Percentiles rank a stretch among this genome's conserved stretches.
Conservation (phyloP, 441 rosid species). For the Populus tomentosa region DNA sequence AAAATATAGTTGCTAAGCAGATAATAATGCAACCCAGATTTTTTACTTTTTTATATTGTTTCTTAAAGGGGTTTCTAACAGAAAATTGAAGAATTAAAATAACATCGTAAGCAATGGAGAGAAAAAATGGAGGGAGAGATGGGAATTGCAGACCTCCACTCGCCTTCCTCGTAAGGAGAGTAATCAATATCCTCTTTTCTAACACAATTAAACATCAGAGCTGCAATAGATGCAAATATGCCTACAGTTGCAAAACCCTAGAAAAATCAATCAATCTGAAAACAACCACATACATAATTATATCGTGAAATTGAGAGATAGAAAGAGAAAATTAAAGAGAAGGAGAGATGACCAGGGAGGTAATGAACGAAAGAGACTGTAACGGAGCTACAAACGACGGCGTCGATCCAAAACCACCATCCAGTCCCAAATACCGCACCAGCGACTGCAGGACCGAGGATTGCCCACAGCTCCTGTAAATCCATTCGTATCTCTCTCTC, state of each 20-base stretch:
- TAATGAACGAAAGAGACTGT: slow-evolving; percentile 75
- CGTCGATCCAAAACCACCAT: slow-evolving; percentile 99
- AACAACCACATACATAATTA: background rate
- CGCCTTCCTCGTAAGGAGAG: slow-evolving; percentile 98
- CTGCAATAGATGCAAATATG: slow-evolving; percentile 90
- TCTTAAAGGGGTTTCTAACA: background rate
- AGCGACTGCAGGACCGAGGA: slow-evolving; percentile 82
- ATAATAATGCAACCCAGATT: too few relatives aligned
- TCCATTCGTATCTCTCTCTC: slow-evolving; percentile 40
- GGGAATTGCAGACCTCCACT: slow-evolving; percentile 66
- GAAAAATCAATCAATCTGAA: background rate
- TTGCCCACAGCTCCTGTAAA: slow-evolving; percentile 73
- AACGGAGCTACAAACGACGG: slow-evolving; percentile 86
- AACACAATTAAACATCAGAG: slow-evolving; percentile 96
- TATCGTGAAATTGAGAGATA: background rate
- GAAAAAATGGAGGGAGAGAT: background rate
- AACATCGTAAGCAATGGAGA: background rate
- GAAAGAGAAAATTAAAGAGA: background rate
- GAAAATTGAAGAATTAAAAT: background rate
- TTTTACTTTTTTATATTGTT: background rate
- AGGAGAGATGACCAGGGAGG: slow-evolving; percentile 53
- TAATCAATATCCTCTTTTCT: slow-evolving; percentile 90
- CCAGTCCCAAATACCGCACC: slow-evolving; percentile 93
- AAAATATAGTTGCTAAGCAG: background rate
- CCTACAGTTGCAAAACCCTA: slow-evolving; percentile 49